These are phyloP conservation scores for Cerrena zonata DNA, from an alignment of 1,284 basidiomycete genomes.

Conservation along the genomic window DNA sequence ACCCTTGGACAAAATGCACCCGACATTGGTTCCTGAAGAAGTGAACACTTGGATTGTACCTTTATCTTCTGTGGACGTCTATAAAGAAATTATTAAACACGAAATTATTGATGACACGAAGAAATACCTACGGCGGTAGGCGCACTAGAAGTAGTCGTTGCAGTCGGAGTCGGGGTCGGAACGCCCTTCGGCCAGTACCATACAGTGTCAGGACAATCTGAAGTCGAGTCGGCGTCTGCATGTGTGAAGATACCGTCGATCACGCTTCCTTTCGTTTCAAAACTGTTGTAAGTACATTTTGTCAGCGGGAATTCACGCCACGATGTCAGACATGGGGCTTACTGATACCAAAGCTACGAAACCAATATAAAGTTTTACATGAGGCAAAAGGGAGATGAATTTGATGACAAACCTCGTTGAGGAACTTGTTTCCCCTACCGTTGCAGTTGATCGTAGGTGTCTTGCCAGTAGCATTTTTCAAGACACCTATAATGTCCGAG, in stretches of 20 bases:
- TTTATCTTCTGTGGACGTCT: constrained; percentile 10
- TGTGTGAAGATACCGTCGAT: constrained; percentile 10
- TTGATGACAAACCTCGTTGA: constrained; percentile 8
- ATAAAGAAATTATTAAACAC: background rate
- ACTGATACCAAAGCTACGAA: constrained; percentile 5
- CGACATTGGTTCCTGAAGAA: constrained; percentile 8
- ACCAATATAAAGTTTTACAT: background rate
- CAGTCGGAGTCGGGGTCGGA: constrained; percentile 6
- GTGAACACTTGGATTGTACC: constrained; percentile 11
- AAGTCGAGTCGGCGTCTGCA: constrained; percentile 8
- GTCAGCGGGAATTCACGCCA: background rate
- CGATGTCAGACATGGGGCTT: background rate
- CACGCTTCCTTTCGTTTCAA: constrained; percentile 11
- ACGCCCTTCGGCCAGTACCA: constrained; percentile 12
- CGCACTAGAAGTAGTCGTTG: constrained; percentile 8
- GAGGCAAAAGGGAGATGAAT: background rate
- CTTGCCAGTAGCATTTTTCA: constrained; percentile 9
- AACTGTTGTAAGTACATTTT: constrained; percentile 4
- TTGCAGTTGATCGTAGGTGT: constrained; percentile 9
- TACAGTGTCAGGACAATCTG: constrained; percentile 8
- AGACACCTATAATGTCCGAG: constrained; percentile 4
- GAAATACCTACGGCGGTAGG: constrained; percentile 3
- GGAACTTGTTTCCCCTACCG: constrained; percentile 6
- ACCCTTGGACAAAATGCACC: constrained; percentile 10
- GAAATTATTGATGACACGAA: background rate